phyloP scores from a whole-genome alignment of 345 rosid species.

The Conringia planisiliqua region DNA sequence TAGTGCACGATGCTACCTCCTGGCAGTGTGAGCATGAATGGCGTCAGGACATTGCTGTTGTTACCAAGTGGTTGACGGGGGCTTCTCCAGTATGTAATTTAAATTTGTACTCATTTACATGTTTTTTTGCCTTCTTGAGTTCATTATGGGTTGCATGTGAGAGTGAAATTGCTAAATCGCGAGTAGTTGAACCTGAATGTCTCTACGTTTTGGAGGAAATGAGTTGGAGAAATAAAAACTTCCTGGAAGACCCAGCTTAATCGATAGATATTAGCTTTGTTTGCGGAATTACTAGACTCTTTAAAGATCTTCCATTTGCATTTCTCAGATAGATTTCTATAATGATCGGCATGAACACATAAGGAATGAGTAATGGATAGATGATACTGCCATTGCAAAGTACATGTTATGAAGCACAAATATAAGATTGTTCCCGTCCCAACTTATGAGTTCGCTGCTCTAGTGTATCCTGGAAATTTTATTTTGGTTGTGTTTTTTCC shows the following conservation, averaged over 20 bases:
- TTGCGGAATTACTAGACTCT: not conserved
- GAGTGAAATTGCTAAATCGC: not conserved
- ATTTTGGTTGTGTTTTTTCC: conserved; percentile 28
- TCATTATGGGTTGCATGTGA: conserved; percentile 3
- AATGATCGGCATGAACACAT: not conserved
- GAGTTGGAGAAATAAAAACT: conserved; percentile 8
- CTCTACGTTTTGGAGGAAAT: not conserved
- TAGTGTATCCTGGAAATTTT: not conserved
- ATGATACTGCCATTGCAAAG: conserved; percentile 5
- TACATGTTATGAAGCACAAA: conserved; percentile 3
- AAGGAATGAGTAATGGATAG: not conserved
- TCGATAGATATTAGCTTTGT: conserved; percentile 12
- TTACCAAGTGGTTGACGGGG: conserved; percentile 92
- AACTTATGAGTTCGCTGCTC: not conserved
- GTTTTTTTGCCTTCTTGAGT: not conserved
- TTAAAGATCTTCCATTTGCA: not conserved
- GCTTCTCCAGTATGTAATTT: conserved; percentile 76
- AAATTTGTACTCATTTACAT: conserved; percentile 4
- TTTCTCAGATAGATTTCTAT: not conserved
- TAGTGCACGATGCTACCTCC: conserved; percentile 84
- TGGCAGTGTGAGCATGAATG: conserved; percentile 99
- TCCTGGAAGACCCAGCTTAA: not conserved
- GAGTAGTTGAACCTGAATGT: conserved; percentile 4
- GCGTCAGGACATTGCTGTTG: conserved; percentile 98
- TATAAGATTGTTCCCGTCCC: not conserved